Evolutionary conservation across 75 land plant genomes (phyloP), one percentile per base, ranked within the genome.

Genomic region (Pinus tabuliformis): DNA sequence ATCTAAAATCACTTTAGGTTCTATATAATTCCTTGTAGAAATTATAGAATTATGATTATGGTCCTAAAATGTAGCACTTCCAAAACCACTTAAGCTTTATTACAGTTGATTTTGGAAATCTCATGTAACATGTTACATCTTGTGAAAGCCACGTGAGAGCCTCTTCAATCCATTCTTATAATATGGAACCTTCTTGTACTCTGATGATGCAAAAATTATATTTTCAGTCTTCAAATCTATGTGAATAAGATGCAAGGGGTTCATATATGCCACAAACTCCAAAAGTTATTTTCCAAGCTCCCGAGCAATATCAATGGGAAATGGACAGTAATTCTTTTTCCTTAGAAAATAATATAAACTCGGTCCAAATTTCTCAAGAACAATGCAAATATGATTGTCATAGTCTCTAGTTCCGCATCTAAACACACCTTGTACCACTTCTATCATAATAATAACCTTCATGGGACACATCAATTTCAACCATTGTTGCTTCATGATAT

Each of bases 341-440:
- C 88, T 84, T 3, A 92, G 86, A 79, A 86, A 94, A 90, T 94
- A 95, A 73, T 86, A 94, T 76, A 94, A 83, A 81, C 97, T 94
- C 71, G 95, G 97, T 45, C 97, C 97, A 84, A 94, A 89, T 89
- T 84, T 91, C 87, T 93, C 96, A 86, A 87, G 91, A 33, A 88
- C 90, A 75, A 88, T 88, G 84, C 90, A 88, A 71, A 86, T 79
- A 75, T 88, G 90, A 66, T 88, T 88, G 71, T 82, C 88, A 83
- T 88, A 85, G 76, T 88, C 88, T 85, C 87, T 85, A 82, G 66
- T 80, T 77, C 77, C 66, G 84, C 68, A 88, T 70, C 81, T 80
- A 79, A 20, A 88, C 84, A 85, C 82, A 95, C 95, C 89, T 91
- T 62, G 59, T 74, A 56, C 88, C 93, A 82, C 42, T 78, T 64